Evolutionary conservation across 345 rosid genomes (phyloP).

Genomic region (Psidium guajava): DNA sequence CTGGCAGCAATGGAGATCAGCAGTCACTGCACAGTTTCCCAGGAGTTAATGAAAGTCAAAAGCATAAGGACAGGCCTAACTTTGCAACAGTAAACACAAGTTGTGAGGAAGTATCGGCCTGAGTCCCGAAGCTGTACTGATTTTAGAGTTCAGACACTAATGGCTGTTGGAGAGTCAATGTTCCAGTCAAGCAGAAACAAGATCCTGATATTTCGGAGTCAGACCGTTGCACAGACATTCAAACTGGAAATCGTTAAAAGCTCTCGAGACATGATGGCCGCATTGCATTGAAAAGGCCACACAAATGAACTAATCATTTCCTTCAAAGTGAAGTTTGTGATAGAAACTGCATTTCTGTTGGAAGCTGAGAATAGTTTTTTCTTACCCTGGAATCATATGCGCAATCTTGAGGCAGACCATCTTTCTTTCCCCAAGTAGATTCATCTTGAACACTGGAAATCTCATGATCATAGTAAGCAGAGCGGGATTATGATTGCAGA

Average conservation of each 20-base stretch:
- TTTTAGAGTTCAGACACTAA: background rate
- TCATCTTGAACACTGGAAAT: background rate
- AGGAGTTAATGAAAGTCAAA: background rate
- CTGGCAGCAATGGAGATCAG: background rate
- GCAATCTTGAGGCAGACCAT: background rate
- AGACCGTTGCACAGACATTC: background rate
- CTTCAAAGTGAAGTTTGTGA: background rate
- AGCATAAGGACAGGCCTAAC: background rate
- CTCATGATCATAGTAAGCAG: conserved; percentile 16
- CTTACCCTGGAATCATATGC: background rate
- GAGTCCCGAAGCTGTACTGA: background rate
- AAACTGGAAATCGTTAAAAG: background rate
- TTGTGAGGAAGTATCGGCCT: background rate
- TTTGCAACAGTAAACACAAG: background rate
- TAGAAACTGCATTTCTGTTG: background rate
- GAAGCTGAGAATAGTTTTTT: background rate
- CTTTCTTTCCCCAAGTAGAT: background rate
- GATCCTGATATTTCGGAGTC: background rate
- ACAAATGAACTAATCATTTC: background rate
- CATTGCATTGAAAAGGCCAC: background rate
- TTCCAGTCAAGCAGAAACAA: background rate
- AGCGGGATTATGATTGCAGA: conserved; percentile 8
- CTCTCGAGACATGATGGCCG: background rate
- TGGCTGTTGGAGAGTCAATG: background rate
- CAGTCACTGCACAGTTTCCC: background rate